phyloP scores from a whole-genome alignment of 1,284 basidiomycete species.

The Puccinia sorghi region DNA sequence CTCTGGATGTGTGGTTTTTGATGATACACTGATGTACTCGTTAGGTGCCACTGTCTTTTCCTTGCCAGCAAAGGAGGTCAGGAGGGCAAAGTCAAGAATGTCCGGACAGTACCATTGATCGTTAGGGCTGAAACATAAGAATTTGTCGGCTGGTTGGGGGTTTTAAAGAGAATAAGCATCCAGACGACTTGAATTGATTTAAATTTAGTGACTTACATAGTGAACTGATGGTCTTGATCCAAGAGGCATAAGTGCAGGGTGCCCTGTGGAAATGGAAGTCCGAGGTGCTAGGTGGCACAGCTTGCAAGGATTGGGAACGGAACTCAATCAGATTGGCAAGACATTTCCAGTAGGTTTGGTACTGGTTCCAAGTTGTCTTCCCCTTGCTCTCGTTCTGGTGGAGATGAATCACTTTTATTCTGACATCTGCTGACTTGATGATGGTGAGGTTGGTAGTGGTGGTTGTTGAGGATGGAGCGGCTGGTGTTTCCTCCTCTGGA shows the following conservation, averaged over 20 bases:
- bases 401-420: background rate
- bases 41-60: no score
- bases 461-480: background rate
- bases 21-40: no score
- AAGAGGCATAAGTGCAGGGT: background rate
- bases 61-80: no score
- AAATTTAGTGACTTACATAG: background rate
- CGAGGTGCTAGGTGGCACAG: background rate
- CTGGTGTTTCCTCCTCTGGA: no score
- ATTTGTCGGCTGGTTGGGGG: no score
- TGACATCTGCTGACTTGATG: background rate
- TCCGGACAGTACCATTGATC: no score
- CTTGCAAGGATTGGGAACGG: background rate
- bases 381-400: no score
- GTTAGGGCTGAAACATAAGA: no score
- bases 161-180: no score
- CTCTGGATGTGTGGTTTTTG: no score
- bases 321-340: background rate
- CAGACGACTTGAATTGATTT: background rate
- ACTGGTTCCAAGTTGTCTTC: background rate
- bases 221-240: conserved; percentile 3
- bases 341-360: background rate
- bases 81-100: no score
- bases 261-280: background rate
- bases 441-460: background rate